Conservation (phyloP, 148 eudicot genomes). For the Rhododendron ferrugineum region DNA sequence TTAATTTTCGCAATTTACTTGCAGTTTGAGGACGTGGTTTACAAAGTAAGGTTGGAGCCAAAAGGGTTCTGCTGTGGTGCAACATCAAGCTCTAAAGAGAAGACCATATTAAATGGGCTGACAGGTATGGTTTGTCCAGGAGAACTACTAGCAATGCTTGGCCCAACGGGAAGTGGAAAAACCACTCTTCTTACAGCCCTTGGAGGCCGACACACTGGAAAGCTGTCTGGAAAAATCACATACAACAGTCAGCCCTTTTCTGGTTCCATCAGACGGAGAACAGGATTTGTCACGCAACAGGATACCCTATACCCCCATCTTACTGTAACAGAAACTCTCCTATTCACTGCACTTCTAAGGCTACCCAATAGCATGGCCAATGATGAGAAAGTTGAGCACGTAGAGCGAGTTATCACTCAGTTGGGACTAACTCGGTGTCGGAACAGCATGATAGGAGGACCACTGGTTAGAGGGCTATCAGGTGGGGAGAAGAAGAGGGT, state of each 20-base stretch:
- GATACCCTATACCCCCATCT: slow-evolving; percentile 86
- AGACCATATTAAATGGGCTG: slow-evolving; percentile 72
- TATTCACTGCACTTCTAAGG: slow-evolving; percentile 84
- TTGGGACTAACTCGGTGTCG: slow-evolving; percentile 56
- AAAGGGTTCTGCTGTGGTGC: slow-evolving; percentile 44
- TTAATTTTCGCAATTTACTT: slow-evolving; percentile 7
- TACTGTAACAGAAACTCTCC: slow-evolving; percentile 75
- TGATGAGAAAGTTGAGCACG: slow-evolving; percentile 54
- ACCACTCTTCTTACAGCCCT: slow-evolving; percentile 92
- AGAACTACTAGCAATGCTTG: slow-evolving; percentile 90
- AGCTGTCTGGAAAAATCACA: slow-evolving; percentile 68
- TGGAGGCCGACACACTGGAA: slow-evolving; percentile 71
- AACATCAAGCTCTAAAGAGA: slow-evolving; percentile 45
- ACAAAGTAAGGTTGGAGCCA: slow-evolving; percentile 54
- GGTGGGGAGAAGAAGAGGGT: slow-evolving; percentile 96
- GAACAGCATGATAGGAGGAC: slow-evolving; percentile 91
- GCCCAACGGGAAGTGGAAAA: slow-evolving; percentile 99
- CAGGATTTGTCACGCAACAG: slow-evolving; percentile 83
- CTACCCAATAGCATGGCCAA: slow-evolving; percentile 55
- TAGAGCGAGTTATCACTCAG: slow-evolving; percentile 56
- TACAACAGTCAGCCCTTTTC: slow-evolving; percentile 70
- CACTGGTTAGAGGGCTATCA: slow-evolving; percentile 80
- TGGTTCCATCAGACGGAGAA: slow-evolving; percentile 58
- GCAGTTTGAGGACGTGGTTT: slow-evolving; percentile 89
- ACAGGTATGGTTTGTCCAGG: slow-evolving; percentile 84